phyloP scores from a whole-genome alignment of 768 basidiomycete genomes.

The Tricholoma terreum region DNA sequence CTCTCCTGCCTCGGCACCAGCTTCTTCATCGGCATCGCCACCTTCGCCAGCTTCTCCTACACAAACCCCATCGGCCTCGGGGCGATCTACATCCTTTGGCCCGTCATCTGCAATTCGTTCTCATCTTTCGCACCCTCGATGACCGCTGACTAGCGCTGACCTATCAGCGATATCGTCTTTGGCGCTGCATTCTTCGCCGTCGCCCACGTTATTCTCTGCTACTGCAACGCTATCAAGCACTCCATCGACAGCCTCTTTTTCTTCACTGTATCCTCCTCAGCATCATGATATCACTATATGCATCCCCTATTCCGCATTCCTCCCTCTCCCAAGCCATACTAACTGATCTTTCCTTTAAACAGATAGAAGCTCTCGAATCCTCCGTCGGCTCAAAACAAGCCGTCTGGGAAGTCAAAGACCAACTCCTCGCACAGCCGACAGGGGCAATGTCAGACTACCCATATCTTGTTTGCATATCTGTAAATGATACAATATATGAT shows the following conservation, averaged over 20 bases:
- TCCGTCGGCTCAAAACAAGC: conserved; percentile 95
- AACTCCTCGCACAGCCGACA: too few relatives aligned
- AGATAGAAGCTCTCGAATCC: conserved; percentile 97
- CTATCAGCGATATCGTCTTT: too few relatives aligned
- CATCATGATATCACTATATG: conserved; percentile 88
- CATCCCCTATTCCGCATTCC: neutral
- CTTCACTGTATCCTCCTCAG: conserved; percentile 88
- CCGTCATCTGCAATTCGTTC: too few relatives aligned
- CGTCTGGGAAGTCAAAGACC: too few relatives aligned
- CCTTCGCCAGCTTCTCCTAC: too few relatives aligned
- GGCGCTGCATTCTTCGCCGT: too few relatives aligned
- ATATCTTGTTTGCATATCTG: too few relatives aligned
- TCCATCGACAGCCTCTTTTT: conserved; percentile 99
- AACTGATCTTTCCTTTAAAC: too few relatives aligned
- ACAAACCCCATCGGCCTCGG: conserved; percentile 77
- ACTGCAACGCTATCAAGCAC: too few relatives aligned
- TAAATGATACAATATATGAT: too few relatives aligned
- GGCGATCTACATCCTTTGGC: conserved; percentile 91
- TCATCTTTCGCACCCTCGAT: too few relatives aligned
- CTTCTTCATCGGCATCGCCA: conserved; percentile 94
- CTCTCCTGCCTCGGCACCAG: conserved; percentile 77
- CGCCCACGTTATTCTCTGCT: conserved; percentile 85
- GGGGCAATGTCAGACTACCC: conserved; percentile 50
- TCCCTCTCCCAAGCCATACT: neutral
- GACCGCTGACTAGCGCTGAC: too few relatives aligned